Conservation (phyloP, 2,329 filamentous ascomycete genomes). For the Ciborinia camelliae region DNA sequence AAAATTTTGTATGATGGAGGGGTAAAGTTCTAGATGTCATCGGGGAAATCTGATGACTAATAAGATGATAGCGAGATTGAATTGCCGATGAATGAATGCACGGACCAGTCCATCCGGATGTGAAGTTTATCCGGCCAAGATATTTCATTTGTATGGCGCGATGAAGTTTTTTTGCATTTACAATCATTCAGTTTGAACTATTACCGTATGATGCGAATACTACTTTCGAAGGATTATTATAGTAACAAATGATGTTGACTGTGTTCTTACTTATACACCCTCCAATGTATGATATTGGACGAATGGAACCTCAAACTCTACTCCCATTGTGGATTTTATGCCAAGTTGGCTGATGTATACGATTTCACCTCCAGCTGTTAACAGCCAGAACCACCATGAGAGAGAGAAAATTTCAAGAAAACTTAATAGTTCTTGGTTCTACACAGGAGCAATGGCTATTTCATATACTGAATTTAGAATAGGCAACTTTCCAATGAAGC, state of each 20-base stretch:
- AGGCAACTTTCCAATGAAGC: background rate
- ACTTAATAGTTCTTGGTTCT: background rate
- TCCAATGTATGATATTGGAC: too few relatives aligned
- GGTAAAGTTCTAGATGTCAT: conserved; percentile 15
- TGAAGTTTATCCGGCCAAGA: background rate
- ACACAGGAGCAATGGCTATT: background rate
- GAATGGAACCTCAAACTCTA: background rate
- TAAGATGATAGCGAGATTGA: background rate
- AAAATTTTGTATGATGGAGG: conserved; percentile 19
- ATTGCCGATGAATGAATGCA: background rate
- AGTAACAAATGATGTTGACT: too few relatives aligned
- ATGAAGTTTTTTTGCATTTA: background rate
- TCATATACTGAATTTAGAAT: background rate
- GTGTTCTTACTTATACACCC: background rate
- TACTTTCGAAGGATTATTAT: too few relatives aligned
- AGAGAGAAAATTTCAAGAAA: background rate
- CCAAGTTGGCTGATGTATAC: background rate
- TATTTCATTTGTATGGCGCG: background rate
- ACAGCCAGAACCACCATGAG: too few relatives aligned
- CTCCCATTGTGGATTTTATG: background rate
- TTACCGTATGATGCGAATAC: background rate
- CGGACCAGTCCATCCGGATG: background rate
- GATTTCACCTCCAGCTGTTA: background rate
- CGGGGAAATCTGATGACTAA: background rate
- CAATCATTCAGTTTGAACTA: background rate